These are phyloP conservation scores for Darksidea phi DNA, from an alignment of 495 filamentous ascomycete species.

Conservation along the genomic window DNA sequence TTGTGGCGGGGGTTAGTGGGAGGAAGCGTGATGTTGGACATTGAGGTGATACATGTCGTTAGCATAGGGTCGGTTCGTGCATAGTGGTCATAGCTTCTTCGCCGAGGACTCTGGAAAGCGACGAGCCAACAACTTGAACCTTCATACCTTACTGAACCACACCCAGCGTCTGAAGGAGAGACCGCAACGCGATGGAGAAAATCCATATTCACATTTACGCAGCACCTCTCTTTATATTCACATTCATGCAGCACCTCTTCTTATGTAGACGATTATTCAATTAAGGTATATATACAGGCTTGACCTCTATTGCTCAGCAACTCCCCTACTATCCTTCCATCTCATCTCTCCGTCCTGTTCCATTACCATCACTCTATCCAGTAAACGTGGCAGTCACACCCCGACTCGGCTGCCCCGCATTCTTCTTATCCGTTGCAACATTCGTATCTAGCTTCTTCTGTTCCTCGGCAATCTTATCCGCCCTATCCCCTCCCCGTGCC, in stretches of 20 bases:
- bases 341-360: neutral
- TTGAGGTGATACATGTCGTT: constrained; percentile 3
- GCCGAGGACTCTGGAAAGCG: no score
- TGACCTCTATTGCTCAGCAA: no score
- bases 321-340: no score
- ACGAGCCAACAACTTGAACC: neutral
- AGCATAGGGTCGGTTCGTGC: neutral
- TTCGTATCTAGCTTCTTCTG: constrained; percentile 50
- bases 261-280: no score
- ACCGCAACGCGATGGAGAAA: no score
- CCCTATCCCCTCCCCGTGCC: constrained; percentile 44
- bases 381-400: constrained; percentile 39
- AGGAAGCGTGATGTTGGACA: neutral
- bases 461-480: constrained; percentile 43
- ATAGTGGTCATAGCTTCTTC: neutral
- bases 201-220: no score
- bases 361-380: constrained; percentile 34
- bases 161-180: no score
- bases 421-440: constrained; percentile 44
- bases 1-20: constrained; percentile 7
- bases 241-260: no score
- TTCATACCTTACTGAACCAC: no score
- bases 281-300: no score
- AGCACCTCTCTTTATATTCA: no score
- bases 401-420: constrained; percentile 41